Evolutionary conservation across 768 basidiomycete genomes (phyloP), one percentile per base, ranked within the genome.

Genomic region (Suillus clintonianus): DNA sequence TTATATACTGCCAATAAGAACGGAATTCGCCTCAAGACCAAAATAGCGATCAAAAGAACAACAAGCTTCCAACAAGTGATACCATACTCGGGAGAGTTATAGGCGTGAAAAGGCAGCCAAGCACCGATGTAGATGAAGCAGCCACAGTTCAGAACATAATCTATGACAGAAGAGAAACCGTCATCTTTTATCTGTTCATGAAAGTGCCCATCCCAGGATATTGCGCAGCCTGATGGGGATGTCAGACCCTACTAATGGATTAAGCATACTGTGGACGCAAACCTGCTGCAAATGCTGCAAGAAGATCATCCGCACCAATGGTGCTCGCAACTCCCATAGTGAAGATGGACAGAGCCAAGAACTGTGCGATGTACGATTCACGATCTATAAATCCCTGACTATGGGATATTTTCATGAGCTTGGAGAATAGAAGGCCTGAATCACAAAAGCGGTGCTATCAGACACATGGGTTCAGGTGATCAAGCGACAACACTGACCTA

Each of bases 181-280:
- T 94, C 92, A 66, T 91, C 87, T 76, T 96, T 90, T 0, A 86
- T 93, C 63, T 93, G 88, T 22, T 78, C 77, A 68, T 91, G 89
- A 78, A 92, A 92, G 67, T 92, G 82, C 3, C 88, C 92, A 75
- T 97, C 95, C 94, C 93, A 96, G 7, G 93, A 93, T 66, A 98
- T 90, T 1, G 96, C 93, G 59, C 84, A 88, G 2, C 96, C 96
- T 89, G 77, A 72, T 48, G 74, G 74, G 47, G 54, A n/a, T n/a
- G 56, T n/a, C 39, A 62, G 63, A 54, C 59, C n/a, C 19, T 34
- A 56, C 17, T 30, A 54, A 42, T 59, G 13, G 15, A 15, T 2
- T 17, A 61, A 11, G 47, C 30, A 34, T 41, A 13, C 58, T 41
- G 27, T 27, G 5, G 15, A 13, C 27, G 62, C 79, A 36, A 48